Conservation (phyloP, 2,329 filamentous ascomycete species). For the Furcasterigmium furcatum region DNA sequence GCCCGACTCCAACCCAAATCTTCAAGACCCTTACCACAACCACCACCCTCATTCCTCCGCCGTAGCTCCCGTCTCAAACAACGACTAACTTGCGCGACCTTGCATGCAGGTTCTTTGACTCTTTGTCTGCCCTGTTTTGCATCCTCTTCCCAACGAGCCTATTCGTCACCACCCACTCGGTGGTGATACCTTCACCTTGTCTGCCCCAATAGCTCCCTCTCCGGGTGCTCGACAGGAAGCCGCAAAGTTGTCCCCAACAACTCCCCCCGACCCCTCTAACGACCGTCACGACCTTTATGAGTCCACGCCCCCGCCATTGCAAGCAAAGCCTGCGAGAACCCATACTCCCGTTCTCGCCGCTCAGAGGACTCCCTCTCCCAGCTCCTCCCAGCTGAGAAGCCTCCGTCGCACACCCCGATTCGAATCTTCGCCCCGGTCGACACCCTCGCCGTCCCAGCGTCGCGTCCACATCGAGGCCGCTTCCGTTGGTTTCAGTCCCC, state of each 20-base stretch:
- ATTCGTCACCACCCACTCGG: slow-evolving; percentile 27
- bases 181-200: slow-evolving; percentile 47
- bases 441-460: slow-evolving; percentile 25
- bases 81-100: too few relatives aligned
- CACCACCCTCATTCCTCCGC: too few relatives aligned
- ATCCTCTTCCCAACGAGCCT: neutral
- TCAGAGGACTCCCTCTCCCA: slow-evolving; percentile 36
- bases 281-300: slow-evolving; percentile 55
- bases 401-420: slow-evolving; percentile 53
- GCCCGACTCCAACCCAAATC: too few relatives aligned
- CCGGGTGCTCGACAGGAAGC: slow-evolving; percentile 28
- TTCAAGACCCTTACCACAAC: too few relatives aligned
- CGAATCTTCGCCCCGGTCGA: slow-evolving; percentile 38
- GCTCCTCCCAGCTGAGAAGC: slow-evolving; percentile 40
- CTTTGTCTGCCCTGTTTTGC: neutral
- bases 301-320: slow-evolving; percentile 33
- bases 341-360: slow-evolving; percentile 30
- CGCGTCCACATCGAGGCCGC: slow-evolving; percentile 43
- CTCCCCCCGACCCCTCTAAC: slow-evolving; percentile 35
- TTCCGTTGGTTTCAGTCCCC: slow-evolving; percentile 44
- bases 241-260: slow-evolving; percentile 44
- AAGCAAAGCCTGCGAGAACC: slow-evolving; percentile 37
- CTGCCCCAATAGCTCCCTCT: slow-evolving; percentile 28
- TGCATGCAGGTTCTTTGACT: neutral
- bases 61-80: too few relatives aligned